Conservation (phyloP, 2,329 filamentous ascomycete species). For the Epichloe festucae region DNA sequence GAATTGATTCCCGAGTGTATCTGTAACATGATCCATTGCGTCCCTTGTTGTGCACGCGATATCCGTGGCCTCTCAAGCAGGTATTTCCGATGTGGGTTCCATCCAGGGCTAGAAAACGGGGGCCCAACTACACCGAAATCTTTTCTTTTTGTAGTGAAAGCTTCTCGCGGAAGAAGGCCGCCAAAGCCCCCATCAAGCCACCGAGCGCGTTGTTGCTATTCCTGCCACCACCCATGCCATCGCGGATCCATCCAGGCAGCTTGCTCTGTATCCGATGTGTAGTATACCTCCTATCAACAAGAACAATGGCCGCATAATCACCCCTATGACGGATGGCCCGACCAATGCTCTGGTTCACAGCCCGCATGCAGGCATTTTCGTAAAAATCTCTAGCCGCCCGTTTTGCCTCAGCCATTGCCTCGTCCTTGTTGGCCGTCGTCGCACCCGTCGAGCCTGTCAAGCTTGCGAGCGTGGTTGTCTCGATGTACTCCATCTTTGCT, state of each 20-base stretch:
- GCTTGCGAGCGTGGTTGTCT: slow-evolving; percentile 38
- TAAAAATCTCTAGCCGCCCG: slow-evolving; percentile 66
- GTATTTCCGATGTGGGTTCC: neutral
- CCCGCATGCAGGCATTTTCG: slow-evolving; percentile 91
- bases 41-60: too few relatives aligned
- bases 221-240: slow-evolving; percentile 43
- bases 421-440: slow-evolving; percentile 11
- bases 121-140: neutral
- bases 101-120: neutral
- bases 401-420: slow-evolving; percentile 26
- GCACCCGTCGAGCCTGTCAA: slow-evolving; percentile 14
- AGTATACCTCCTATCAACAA: slow-evolving; percentile 73
- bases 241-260: slow-evolving; percentile 78
- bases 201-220: slow-evolving; percentile 28
- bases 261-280: slow-evolving; percentile 61
- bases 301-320: slow-evolving; percentile 83
- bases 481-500: slow-evolving; percentile 78
- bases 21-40: too few relatives aligned
- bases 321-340: slow-evolving; percentile 75
- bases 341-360: slow-evolving; percentile 93
- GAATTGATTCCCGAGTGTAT: too few relatives aligned
- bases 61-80: too few relatives aligned
- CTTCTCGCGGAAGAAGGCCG: slow-evolving; percentile 45
- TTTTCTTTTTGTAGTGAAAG: slow-evolving; percentile 6
- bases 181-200: slow-evolving; percentile 44